phyloP scores from a whole-genome alignment of 2,329 filamentous ascomycete genomes.

The Phymatotrichopsis omnivora region DNA sequence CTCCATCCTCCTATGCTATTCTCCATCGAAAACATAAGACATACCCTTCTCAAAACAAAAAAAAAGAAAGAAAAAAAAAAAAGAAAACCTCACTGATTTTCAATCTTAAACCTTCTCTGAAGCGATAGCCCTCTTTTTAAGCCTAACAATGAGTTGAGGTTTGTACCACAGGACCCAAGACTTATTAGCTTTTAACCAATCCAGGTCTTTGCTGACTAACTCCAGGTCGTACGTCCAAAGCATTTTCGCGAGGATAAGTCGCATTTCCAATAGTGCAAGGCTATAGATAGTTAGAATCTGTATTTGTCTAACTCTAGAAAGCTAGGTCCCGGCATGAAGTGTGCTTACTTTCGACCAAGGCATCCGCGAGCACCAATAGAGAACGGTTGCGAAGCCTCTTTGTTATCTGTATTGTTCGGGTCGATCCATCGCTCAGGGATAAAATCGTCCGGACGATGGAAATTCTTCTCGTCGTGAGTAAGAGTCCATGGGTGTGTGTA shows the following conservation, averaged over 20 bases:
- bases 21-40: too few species aligned
- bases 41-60: too few species aligned
- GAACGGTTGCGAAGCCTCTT: conserved; percentile 34
- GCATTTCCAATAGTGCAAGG: conserved; percentile 37
- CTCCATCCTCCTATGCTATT: too few species aligned
- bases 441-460: conserved; percentile 17
- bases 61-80: too few species aligned
- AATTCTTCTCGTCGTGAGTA: conserved; percentile 10
- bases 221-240: conserved; percentile 36
- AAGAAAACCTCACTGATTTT: too few species aligned
- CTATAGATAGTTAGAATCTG: conserved; percentile 23
- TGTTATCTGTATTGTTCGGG: conserved; percentile 28
- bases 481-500: conserved; percentile 13
- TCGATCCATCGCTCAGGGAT: conserved; percentile 23
- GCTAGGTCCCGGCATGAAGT: too few species aligned
- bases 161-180: conserved; percentile 36
- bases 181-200: conserved; percentile 37
- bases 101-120: too few species aligned
- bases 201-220: conserved; percentile 32
- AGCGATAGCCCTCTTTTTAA: conserved; percentile 8
- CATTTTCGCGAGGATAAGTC: conserved; percentile 36
- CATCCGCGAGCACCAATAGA: conserved; percentile 32
- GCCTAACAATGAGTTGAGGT: conserved; percentile 30
- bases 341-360: conserved; percentile 32
- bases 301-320: neutral